phyloP scores from a whole-genome alignment of 2,329 filamentous ascomycete species.

The Aspergillus fructus region DNA sequence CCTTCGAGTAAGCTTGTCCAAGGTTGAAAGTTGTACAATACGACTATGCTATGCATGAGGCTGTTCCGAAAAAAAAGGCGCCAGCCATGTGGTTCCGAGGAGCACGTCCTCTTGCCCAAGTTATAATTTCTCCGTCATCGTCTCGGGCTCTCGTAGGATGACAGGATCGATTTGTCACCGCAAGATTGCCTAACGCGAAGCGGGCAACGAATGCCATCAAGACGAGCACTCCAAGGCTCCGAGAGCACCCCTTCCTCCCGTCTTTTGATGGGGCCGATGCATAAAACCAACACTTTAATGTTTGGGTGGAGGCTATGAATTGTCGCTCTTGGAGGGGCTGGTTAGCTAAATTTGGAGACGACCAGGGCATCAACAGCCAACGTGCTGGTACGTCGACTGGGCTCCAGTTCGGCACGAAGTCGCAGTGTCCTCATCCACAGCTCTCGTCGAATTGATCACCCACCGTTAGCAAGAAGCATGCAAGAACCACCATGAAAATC shows the following conservation, averaged over 20 bases:
- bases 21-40: neutral
- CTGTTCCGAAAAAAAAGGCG: neutral
- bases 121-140: neutral
- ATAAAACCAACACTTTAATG: neutral
- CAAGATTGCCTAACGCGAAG: neutral
- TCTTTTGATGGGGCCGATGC: neutral
- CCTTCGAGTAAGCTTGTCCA: neutral
- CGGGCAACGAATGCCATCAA: neutral
- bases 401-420: neutral
- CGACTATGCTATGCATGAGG: neutral
- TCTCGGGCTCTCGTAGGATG: neutral
- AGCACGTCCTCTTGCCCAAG: neutral
- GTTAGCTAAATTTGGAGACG: slow-evolving; percentile 2
- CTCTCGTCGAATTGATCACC: neutral
- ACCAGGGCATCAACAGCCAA: neutral
- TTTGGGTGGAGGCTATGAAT: slow-evolving; percentile 2
- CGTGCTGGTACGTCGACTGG: neutral
- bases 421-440: neutral
- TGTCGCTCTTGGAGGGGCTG: neutral
- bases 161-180: neutral
- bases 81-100: slow-evolving; percentile 1
- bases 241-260: neutral
- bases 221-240: neutral
- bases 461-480: neutral
- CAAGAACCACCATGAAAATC: slow-evolving; percentile 1